phyloP scores from a whole-genome alignment of 1,139 yeast genomes.

The Geotrichum fermentans region DNA sequence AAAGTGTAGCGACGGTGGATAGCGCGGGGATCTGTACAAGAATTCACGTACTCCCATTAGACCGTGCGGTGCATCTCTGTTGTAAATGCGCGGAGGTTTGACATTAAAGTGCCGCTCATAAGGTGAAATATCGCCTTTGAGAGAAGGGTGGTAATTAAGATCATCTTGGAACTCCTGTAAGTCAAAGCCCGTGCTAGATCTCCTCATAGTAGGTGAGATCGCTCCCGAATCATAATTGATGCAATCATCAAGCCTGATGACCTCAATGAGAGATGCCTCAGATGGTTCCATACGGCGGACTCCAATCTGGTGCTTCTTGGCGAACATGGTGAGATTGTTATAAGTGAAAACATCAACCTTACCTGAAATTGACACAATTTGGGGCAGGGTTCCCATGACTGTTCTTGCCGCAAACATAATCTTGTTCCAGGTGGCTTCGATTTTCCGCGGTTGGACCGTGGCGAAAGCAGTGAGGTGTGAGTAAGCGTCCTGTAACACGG shows the following conservation, averaged over 20 bases:
- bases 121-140: not conserved
- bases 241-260: no score
- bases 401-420: conserved; percentile 1
- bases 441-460: not conserved
- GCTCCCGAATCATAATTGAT: not conserved
- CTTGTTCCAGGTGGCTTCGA: not conserved
- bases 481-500: not conserved
- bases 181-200: not conserved
- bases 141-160: not conserved
- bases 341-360: no score
- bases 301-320: not conserved
- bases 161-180: not conserved
- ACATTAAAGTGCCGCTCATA: conserved; percentile 2
- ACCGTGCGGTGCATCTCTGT: not conserved
- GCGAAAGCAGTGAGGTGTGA: not conserved
- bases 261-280: no score
- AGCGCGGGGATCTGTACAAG: not conserved
- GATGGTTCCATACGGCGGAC: not conserved
- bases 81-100: not conserved
- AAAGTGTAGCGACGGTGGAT: not conserved
- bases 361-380: not conserved
- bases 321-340: not conserved
- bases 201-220: not conserved
- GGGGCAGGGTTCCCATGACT: conserved; percentile 4
- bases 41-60: not conserved